Evolutionary conservation across 257 asterid genomes (phyloP), one percentile per base, ranked within the genome.

Genomic region (Ilex asprella): DNA sequence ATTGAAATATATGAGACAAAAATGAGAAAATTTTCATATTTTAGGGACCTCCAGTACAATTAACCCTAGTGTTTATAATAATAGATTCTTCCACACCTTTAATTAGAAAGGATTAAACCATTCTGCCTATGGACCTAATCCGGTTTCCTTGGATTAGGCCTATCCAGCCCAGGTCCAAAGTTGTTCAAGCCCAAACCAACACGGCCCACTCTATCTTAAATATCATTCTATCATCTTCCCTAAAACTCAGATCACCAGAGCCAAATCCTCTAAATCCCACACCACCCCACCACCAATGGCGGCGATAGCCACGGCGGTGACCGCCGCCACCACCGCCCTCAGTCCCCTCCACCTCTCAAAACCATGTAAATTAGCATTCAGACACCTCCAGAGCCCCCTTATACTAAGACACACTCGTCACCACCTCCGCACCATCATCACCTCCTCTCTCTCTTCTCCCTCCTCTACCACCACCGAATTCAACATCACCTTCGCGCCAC

Each of bases 401-500:
- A 55, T 75, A 2, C 75, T 76, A 0, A 21, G 27, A 21, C 27
- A 21, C 27, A 21, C 81, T 61, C 84, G 67, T 76, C 86, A 75
- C 76, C 84, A 69, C 72, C 57, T 84, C 70, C 83, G 83, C 35
- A 60, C 82, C 49, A 59, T 81, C 63, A 59, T 80, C 55, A 64
- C 82, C 53, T 70, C 78, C 30, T 73, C 94, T 2, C 61, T 75
- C 16, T 78, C 89, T 59, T 78, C 89, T 59, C 31, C 13, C 21
- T 50, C 55, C 16, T 50, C 91, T 71, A 15, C 65, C 63, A 27
- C 80, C 67, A 61, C 84, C 6, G 84, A 91, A 71, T 84, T 84
- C 84, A 78, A 82, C 79, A 76, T 83, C 78, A 76, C 81, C 39
- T 84, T 84, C 61, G 94, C 94, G 61, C 92, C 90, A 56, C 69